phyloP scores from a whole-genome alignment of 441 rosid genomes.

The Pelargonium australe region DNA sequence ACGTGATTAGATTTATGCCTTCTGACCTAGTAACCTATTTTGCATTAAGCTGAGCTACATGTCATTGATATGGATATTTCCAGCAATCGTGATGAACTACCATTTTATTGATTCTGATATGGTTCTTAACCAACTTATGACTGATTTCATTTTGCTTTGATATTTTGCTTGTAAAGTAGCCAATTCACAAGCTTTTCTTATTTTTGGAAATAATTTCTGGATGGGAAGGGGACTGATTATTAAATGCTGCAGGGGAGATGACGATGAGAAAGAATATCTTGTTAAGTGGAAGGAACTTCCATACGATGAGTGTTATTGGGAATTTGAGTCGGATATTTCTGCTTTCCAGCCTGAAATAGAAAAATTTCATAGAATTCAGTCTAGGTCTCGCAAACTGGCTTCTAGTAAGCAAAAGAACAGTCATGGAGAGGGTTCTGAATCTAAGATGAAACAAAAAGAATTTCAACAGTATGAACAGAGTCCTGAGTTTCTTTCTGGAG shows the following conservation, averaged over 20 bases:
- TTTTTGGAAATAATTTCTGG: conserved; percentile 10
- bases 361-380: conserved; percentile 58
- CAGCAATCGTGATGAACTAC: background rate
- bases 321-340: conserved; percentile 80
- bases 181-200: background rate
- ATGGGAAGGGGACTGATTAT: conserved; percentile 15
- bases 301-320: conserved; percentile 99
- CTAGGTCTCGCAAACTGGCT: conserved; percentile 47
- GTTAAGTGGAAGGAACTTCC: conserved; percentile 93
- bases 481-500: conserved; percentile 82
- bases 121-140: conserved; percentile 7
- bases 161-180: background rate
- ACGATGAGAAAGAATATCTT: conserved; percentile 73
- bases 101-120: background rate
- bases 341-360: conserved; percentile 87
- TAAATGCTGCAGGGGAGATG: conserved; percentile 66
- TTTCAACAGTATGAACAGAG: conserved; percentile 79
- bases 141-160: background rate
- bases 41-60: background rate
- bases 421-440: conserved; percentile 40
- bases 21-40: background rate
- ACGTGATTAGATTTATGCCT: background rate
- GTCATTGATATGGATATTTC: background rate
- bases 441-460: conserved; percentile 59
- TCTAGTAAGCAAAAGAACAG: conserved; percentile 44